A percentile compares a stretch with the other conserved stretches of the same genome.
phyloP scores from a whole-genome alignment of 1,284 basidiomycete genomes.

The Schizophyllum amplum region DNA sequence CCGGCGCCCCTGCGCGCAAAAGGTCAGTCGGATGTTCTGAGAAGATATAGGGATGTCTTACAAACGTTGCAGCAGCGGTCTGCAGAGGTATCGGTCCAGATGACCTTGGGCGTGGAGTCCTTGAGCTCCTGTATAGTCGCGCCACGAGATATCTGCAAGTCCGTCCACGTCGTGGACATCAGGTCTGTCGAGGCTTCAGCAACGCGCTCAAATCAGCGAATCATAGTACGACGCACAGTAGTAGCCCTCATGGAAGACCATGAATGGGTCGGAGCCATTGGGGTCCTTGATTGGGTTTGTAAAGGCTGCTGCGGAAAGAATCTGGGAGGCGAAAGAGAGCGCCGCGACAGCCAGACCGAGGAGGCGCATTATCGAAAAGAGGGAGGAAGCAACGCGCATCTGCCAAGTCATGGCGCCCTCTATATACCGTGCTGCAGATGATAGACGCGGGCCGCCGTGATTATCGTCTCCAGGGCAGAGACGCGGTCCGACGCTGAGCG shows the following conservation, averaged over 20 bases:
- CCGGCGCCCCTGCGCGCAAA: slow-evolving; percentile 24
- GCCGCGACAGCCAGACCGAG: neutral
- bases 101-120: slow-evolving; percentile 25
- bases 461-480: neutral
- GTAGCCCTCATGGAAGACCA: slow-evolving; percentile 28
- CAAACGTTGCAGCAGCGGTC: slow-evolving; percentile 32
- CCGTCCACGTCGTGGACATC: slow-evolving; percentile 31
- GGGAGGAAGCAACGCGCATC: neutral
- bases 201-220: slow-evolving; percentile 4
- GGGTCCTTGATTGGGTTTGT: slow-evolving; percentile 24
- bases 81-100: slow-evolving; percentile 28
- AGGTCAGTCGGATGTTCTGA: neutral
- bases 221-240: slow-evolving; percentile 23
- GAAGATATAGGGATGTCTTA: slow-evolving; percentile 5
- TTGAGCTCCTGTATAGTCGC: slow-evolving; percentile 30
- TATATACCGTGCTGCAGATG: neutral
- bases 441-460: neutral
- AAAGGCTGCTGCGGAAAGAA: slow-evolving; percentile 10
- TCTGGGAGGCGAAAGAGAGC: neutral
- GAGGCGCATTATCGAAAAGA: neutral
- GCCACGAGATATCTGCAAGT: slow-evolving; percentile 29
- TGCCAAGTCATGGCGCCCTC: too few relatives aligned
- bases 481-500: neutral
- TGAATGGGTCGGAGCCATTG: slow-evolving; percentile 30
- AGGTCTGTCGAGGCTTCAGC: slow-evolving; percentile 15